Conservation (phyloP, 129 eudicot genomes). For the Gnaphalium uliginosum region DNA sequence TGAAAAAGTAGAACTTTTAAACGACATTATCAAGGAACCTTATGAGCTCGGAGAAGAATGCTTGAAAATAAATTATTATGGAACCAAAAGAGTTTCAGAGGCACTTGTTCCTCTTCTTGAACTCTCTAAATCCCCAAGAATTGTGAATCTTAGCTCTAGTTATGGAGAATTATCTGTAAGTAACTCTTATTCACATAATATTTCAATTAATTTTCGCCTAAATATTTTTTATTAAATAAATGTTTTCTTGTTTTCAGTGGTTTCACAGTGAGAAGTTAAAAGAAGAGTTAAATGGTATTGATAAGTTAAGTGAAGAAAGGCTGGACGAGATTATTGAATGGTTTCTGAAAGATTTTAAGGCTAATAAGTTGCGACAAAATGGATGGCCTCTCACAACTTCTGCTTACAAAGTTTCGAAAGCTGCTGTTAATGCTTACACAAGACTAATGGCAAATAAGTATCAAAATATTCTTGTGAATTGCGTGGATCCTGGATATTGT, state of each 20-base stretch:
- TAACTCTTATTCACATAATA: not conserved
- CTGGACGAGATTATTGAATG: slow-evolving; percentile 33
- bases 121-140: slow-evolving; percentile 26
- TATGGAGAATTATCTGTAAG: slow-evolving; percentile 18
- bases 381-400: slow-evolving; percentile 18
- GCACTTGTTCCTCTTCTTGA: slow-evolving; percentile 38
- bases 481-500: slow-evolving; percentile 42
- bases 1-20: not conserved
- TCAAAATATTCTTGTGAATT: slow-evolving; percentile 29
- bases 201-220: not conserved
- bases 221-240: too few species aligned
- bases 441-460: slow-evolving; percentile 36
- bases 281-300: slow-evolving; percentile 23
- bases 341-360: slow-evolving; percentile 42
- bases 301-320: slow-evolving; percentile 38
- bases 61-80: slow-evolving; percentile 30
- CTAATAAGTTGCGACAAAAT: slow-evolving; percentile 21
- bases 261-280: slow-evolving; percentile 36
- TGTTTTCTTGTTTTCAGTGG: not conserved
- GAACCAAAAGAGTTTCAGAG: slow-evolving; percentile 20
- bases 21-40: not conserved
- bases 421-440: slow-evolving; percentile 39
- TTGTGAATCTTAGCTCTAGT: slow-evolving; percentile 28
- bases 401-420: slow-evolving; percentile 45
- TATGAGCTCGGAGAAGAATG: slow-evolving; percentile 25